Conservation (phyloP, 352 stramenopile species). For the Globisporangium barbulae region DNA sequence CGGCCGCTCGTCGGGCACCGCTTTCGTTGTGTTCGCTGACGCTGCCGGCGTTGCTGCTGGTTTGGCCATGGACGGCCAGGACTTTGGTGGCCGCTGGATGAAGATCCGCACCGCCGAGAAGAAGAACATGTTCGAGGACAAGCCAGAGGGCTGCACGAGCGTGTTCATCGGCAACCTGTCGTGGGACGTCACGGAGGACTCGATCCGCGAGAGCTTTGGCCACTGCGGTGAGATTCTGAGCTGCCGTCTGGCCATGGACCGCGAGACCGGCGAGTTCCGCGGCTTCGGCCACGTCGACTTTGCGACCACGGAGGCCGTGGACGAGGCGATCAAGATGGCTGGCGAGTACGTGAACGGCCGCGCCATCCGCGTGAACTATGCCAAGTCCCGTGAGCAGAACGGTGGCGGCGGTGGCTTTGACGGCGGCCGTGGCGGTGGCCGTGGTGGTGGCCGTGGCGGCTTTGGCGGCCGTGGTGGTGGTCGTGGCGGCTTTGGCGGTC, state of each 20-base stretch:
- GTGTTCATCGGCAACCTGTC: conserved; percentile 98
- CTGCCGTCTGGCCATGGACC: conserved; percentile 94
- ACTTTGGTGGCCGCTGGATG: conserved; percentile 95
- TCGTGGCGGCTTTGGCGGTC: conserved; percentile 52
- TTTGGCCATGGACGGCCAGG: conserved; percentile 90
- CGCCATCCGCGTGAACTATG: conserved; percentile 94
- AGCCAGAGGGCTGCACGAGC: conserved; percentile 93
- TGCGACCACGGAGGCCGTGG: conserved; percentile 90
- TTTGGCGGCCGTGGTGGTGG: conserved; percentile 52
- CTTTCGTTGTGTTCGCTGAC: conserved; percentile 92
- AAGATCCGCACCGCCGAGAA: conserved; percentile 90
- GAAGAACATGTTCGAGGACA: conserved; percentile 87
- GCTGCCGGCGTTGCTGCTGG: conserved; percentile 70
- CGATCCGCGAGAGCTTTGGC: conserved; percentile 89
- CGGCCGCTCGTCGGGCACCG: conserved; percentile 92
- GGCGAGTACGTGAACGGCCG: conserved; percentile 92
- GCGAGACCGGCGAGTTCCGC: conserved; percentile 97
- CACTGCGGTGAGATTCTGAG: conserved; percentile 94
- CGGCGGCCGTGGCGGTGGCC: conserved; percentile 62
- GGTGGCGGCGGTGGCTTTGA: conserved; percentile 37
- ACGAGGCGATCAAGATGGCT: conserved; percentile 89
- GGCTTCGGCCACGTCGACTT: conserved; percentile 99
- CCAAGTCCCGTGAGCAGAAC: conserved; percentile 62
- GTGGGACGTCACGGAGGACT: conserved; percentile 96
- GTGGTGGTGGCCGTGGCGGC: conserved; percentile 60